Base-by-base conservation (phyloP, 129 eudicot species). In the Flaveria robusta region DNA sequence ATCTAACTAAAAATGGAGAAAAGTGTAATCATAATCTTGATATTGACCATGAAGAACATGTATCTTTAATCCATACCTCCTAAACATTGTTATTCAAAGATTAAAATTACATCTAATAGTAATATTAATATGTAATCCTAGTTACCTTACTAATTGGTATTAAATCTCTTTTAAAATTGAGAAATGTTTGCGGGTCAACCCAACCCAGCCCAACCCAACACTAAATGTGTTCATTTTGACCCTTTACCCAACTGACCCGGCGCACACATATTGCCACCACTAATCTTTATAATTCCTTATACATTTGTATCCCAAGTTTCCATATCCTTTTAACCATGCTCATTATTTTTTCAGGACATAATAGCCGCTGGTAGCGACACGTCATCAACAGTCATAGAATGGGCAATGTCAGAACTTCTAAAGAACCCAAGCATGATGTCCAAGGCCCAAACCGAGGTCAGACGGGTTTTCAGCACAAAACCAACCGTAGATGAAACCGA, bases 331-430 rank as follows among this genome's bases (percentile, higher is more conserved):
- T 41, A 74, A 15, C 66, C 12, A 27, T 74, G 45, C 15, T 24
- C 10, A 42, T 74, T 22, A 1, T 4, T 39, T 6, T 71, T 3
- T 72, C 79, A 79, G 83, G 83, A 79, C 55, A 45, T 79, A 65
- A 0, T 79, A 72, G 31, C 79, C 29, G 83, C 79, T 29, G 74
- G 83, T 41, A 79, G 83, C 19, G 83, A 79, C 68, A 79, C 83
- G 37, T 81, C 84, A 29, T 81, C 84, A 16, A 81, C 80, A 3
- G 84, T 81, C 12, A 46, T 74, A 34, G 84, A 81, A 58, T 81
- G 84, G 84, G 84, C 80, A 15, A 67, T 81, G 66, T 74, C 84
- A 2, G 80, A 81, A 63, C 22, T 74, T n/a, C 52, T 81, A 15
- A 81, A 37, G 80, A 74, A 81, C 68, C 80, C 80, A 43, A 49